These are phyloP conservation scores for Penicillium rolfsii DNA, from an alignment of 2,329 filamentous ascomycete species.

Conservation along the genomic window DNA sequence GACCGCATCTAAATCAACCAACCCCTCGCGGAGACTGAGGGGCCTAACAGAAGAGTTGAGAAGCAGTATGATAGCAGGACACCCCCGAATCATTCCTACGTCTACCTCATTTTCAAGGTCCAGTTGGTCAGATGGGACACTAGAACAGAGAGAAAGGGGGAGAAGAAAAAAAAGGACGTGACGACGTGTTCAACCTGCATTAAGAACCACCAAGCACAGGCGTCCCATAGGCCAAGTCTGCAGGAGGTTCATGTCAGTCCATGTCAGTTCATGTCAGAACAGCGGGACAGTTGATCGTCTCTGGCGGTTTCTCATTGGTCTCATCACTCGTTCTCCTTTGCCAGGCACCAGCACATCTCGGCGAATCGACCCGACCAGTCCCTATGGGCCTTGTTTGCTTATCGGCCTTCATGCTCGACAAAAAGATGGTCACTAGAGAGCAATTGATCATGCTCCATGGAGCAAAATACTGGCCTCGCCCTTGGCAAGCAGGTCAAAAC, in stretches of 20 bases:
- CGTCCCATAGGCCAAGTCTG: background rate
- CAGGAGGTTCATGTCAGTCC: background rate
- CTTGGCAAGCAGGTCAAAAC: constrained; percentile 50
- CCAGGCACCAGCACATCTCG: constrained; percentile 7
- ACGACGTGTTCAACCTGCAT: constrained; percentile 17
- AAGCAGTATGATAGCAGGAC: background rate
- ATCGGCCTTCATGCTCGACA: constrained; percentile 12
- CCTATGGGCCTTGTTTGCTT: background rate
- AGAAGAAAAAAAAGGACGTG: constrained; percentile 5
- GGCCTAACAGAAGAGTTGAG: background rate
- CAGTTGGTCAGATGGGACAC: constrained; percentile 12
- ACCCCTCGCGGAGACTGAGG: background rate
- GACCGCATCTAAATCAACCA: constrained; percentile 18
- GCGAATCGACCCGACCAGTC: constrained; percentile 11
- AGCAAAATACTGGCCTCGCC: constrained; percentile 50
- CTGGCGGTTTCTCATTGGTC: background rate
- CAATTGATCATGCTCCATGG: constrained; percentile 20
- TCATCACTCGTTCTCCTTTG: background rate
- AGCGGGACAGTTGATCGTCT: constrained; percentile 14
- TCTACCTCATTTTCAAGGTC: constrained; percentile 7
- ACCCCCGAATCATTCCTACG: background rate
- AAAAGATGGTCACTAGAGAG: background rate
- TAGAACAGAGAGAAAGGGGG: background rate
- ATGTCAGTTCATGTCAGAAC: constrained; percentile 11
- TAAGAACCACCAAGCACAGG: constrained; percentile 2